A percentile compares a stretch with the other conserved stretches of the same genome.
phyloP scores from a whole-genome alignment of 2,329 filamentous ascomycete species.

The Bipolaris cookei region DNA sequence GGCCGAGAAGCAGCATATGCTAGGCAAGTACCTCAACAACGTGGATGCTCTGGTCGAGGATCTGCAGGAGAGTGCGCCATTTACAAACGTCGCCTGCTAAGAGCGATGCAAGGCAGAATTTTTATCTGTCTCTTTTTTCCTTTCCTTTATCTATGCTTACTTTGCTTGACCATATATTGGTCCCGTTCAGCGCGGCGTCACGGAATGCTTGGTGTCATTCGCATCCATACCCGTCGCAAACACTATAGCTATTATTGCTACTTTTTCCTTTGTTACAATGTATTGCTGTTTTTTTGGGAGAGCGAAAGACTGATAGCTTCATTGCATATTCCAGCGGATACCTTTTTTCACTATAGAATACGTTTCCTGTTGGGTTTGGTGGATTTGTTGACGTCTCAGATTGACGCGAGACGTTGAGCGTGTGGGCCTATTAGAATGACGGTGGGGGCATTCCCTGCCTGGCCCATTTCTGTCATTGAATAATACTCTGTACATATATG shows the following conservation, averaged over 20 bases:
- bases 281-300: constrained; percentile 1
- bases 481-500: neutral
- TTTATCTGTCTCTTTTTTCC: neutral
- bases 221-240: constrained; percentile 13
- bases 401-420: neutral
- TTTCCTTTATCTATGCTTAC: constrained; percentile 22
- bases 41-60: constrained; percentile 87
- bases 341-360: constrained; percentile 28
- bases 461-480: neutral
- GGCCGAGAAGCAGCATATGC: constrained; percentile 79
- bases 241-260: constrained; percentile 19
- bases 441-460: neutral
- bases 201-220: constrained; percentile 20
- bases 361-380: constrained; percentile 15
- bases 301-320: constrained; percentile 16
- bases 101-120: constrained; percentile 3
- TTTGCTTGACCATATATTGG: constrained; percentile 20
- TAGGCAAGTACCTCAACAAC: constrained; percentile 76
- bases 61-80: constrained; percentile 75
- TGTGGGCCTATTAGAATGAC: neutral
- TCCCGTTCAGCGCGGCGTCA: constrained; percentile 37
- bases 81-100: constrained; percentile 42
- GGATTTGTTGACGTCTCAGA: constrained; percentile 4
- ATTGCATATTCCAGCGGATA: constrained; percentile 32
- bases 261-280: constrained; percentile 19